phyloP scores from a whole-genome alignment of 257 asterid species.

The Solanum tarijense region DNA sequence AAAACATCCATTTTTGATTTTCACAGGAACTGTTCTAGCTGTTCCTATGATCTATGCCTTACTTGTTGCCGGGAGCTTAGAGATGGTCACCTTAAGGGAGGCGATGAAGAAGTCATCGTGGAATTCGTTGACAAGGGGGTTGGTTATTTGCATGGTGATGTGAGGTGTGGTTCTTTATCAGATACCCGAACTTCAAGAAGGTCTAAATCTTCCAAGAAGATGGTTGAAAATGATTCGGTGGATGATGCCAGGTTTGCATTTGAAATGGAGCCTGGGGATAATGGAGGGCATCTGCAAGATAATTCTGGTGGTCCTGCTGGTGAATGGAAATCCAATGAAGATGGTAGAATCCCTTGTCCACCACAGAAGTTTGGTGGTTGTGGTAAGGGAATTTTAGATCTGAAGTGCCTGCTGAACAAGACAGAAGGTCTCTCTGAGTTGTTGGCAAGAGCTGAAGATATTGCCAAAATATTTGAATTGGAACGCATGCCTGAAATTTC shows the following conservation, averaged over 20 bases:
- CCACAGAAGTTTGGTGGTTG: conserved; percentile 36
- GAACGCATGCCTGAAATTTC: conserved; percentile 10
- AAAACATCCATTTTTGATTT: conserved; percentile 64
- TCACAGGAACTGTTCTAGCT: conserved; percentile 63
- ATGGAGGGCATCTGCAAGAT: background rate
- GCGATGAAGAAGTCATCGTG: conserved; percentile 17
- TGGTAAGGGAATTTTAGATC: conserved; percentile 22
- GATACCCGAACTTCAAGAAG: background rate
- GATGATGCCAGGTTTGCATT: background rate
- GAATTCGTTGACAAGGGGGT: conserved; percentile 14
- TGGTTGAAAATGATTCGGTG: background rate
- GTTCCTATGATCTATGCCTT: conserved; percentile 79
- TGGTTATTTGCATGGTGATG: conserved; percentile 40
- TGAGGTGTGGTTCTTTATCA: background rate
- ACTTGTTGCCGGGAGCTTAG: conserved; percentile 77
- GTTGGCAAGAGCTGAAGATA: conserved; percentile 27
- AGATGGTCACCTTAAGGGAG: conserved; percentile 41
- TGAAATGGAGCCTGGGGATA: background rate
- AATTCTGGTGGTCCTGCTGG: conserved; percentile 1
- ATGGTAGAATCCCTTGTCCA: conserved; percentile 43
- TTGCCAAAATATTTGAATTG: conserved; percentile 1
- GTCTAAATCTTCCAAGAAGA: background rate
- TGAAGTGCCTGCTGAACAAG: conserved; percentile 20
- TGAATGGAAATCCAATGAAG: conserved; percentile 27
- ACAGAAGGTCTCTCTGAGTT: conserved; percentile 21